Base-by-base conservation (phyloP, 768 basidiomycete species). In the Lentinula boryana region DNA sequence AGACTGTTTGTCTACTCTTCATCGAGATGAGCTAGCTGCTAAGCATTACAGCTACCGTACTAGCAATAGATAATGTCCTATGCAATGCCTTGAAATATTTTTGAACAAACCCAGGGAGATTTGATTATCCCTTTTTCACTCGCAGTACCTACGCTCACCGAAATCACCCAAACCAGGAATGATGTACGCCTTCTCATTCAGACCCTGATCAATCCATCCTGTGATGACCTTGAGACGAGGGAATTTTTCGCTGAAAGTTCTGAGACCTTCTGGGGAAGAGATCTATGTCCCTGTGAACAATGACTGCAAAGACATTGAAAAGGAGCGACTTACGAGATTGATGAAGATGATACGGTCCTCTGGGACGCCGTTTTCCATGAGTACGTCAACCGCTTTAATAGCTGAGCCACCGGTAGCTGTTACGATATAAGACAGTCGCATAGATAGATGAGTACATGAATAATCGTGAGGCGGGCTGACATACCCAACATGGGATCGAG, bases 151-250 rank as follows among this genome's bases (percentile, higher is more conserved):
- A 69, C 92, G 77, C 71, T 96, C 95, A 56, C 95, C 95, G 71
- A 98, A 98, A 71, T 98, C 95, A n/a, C 95, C 95, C n/a, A 98
- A 78, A 32, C 95, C 94, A 7, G 93, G 94, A 59, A 95, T 85
- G 66, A 95, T 95, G 69, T 89, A 97, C 23, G 91, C 86, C 70
- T 88, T 92, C 60, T 91, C 91, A 66, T 98, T 95, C 56, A 98
- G 81, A 4, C 93, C 91, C 65, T 93, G 76, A 70, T 98, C 95
- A 57, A 98, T 93, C 93, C 95, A 96, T 2, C 95, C 95, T 10
- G 95, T 96, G 57, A 97, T 88, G 68, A 95, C 87, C 70, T 87
- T 87, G 31, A 93, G 73, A 51, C 77, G 76, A 2, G 93, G 93
- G 70, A 86, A 95, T 68, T 78, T 84, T 23, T 76, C 72, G 67